Percentiles rank a stretch among this genome's conserved stretches.
Conservation (phyloP, 257 asterid species). For the Forsythia suspensa region DNA sequence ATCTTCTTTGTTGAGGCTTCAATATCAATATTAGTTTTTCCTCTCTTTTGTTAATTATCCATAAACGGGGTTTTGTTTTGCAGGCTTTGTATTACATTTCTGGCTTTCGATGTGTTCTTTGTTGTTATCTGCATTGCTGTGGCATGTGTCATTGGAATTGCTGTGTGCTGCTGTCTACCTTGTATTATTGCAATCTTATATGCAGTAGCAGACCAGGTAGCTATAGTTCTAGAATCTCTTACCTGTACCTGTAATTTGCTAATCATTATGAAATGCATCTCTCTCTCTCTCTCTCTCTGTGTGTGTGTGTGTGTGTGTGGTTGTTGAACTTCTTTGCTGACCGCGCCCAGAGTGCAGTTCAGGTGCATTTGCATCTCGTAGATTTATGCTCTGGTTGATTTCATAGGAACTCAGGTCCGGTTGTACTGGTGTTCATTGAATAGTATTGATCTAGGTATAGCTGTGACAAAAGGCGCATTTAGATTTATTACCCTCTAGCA, state of each 20-base stretch:
- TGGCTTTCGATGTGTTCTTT: conserved; percentile 96
- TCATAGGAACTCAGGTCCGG: neutral
- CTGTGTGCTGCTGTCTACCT: conserved; percentile 98
- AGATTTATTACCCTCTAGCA: neutral
- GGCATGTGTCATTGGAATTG: conserved; percentile 91
- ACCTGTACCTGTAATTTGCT: neutral
- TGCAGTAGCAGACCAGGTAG: conserved; percentile 97
- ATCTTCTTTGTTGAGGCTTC: conserved; percentile 16
- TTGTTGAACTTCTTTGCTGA: neutral
- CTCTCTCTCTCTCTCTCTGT: neutral
- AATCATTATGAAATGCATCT: too few species aligned
- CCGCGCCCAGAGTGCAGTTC: neutral
- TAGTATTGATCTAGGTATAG: neutral
- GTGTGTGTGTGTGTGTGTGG: neutral
- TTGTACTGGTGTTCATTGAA: neutral
- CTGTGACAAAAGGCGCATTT: neutral
- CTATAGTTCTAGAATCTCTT: neutral
- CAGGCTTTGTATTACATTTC: conserved; percentile 95
- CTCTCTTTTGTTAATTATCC: neutral
- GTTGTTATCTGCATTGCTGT: conserved; percentile 94
- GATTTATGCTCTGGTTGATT: neutral
- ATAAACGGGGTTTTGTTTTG: conserved; percentile 23
- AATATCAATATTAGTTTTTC: neutral
- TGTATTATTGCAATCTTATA: conserved; percentile 91
- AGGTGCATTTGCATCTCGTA: neutral